Percentiles rank a stretch among this genome's conserved stretches.
phyloP scores from a whole-genome alignment of 2,329 filamentous ascomycete genomes.

The Monilinia polystroma region DNA sequence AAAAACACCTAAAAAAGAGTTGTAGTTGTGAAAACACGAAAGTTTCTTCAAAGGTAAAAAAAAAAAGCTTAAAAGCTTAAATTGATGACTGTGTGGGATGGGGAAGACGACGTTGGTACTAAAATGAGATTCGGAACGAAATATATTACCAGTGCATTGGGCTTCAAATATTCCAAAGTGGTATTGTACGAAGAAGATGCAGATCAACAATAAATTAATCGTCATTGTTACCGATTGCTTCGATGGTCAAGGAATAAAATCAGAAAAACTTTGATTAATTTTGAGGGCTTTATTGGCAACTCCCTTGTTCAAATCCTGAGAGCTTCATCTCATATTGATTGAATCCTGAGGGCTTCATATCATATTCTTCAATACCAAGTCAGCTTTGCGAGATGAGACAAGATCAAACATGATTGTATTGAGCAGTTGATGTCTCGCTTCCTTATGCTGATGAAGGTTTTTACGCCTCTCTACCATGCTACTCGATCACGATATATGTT shows the following conservation, averaged over 20 bases:
- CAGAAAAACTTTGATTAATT: not conserved
- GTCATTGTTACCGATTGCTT: not conserved
- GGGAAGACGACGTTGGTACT: not conserved
- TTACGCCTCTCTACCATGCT: not conserved
- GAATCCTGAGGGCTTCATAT: no score
- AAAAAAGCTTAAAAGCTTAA: not conserved
- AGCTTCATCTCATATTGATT: not conserved
- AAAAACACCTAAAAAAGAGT: not conserved
- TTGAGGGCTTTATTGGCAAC: constrained; percentile 1
- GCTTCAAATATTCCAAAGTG: not conserved
- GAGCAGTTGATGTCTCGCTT: not conserved
- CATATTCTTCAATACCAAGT: constrained; percentile 5
- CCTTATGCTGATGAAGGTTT: not conserved
- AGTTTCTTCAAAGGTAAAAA: not conserved
- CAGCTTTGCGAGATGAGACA: constrained; percentile 19
- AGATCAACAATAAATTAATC: not conserved
- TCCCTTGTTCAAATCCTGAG: constrained; percentile 1
- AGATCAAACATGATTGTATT: not conserved
- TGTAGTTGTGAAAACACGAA: not conserved
- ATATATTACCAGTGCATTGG: not conserved
- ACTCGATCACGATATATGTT: no score
- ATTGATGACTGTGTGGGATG: not conserved
- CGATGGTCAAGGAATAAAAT: not conserved
- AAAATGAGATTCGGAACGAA: not conserved
- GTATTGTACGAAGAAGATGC: constrained; percentile 6